These are phyloP conservation scores for Wickerhamomyces sp. DNA, from an alignment of 1,139 yeast species.

Conservation along the genomic window DNA sequence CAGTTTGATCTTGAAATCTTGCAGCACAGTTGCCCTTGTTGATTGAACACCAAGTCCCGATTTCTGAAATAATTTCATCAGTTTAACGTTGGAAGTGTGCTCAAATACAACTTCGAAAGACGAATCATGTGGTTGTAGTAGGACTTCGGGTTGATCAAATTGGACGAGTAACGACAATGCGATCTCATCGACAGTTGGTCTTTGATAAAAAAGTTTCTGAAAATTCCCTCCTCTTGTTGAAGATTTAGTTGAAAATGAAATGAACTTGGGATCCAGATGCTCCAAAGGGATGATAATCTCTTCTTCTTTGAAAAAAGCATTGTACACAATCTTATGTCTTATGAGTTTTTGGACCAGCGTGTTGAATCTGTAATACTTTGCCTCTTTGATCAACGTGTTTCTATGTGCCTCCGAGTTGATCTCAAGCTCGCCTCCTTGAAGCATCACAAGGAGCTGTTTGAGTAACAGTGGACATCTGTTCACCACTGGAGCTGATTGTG, in stretches of 20 bases:
- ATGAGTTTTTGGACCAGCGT: slow-evolving; percentile 69
- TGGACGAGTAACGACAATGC: slow-evolving; percentile 54
- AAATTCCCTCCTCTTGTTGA: not conserved
- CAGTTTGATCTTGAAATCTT: not conserved
- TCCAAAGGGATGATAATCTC: slow-evolving; percentile 44
- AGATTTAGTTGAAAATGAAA: not conserved
- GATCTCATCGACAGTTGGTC: slow-evolving; percentile 54
- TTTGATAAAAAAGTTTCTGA: slow-evolving; percentile 33
- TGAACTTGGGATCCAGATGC: slow-evolving; percentile 31
- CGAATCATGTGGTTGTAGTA: not conserved
- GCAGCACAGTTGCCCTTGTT: not conserved
- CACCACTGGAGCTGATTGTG: slow-evolving; percentile 56
- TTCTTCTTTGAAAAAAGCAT: slow-evolving; percentile 39
- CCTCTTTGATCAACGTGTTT: slow-evolving; percentile 54
- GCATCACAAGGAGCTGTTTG: slow-evolving; percentile 48
- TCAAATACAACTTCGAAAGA: not conserved
- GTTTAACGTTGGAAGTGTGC: not conserved
- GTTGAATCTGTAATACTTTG: slow-evolving; percentile 69
- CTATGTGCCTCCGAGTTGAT: slow-evolving; percentile 53
- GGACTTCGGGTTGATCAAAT: slow-evolving; percentile 29
- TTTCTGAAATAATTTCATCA: not conserved
- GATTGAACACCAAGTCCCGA: not conserved
- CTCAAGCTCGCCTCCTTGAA: slow-evolving; percentile 48
- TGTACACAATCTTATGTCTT: slow-evolving; percentile 43
- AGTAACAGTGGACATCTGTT: slow-evolving; percentile 57